A percentile compares a stretch with the other conserved stretches of the same genome.
These are phyloP conservation scores for Rosa persica DNA, from an alignment of 306 rosid genomes.

Conservation along the genomic window DNA sequence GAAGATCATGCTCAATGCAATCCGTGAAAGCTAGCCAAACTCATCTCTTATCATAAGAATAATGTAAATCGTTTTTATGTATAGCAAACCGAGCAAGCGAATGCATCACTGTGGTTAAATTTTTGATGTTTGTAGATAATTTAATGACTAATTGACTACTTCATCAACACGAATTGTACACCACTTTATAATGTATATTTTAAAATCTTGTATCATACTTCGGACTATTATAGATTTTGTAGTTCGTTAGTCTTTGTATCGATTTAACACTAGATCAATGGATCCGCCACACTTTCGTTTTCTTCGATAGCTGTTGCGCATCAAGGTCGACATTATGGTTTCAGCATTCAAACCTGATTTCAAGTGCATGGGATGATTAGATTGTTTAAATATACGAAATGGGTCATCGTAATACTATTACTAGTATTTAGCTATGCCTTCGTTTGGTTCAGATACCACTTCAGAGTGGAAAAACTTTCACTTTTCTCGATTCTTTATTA, in stretches of 20 bases:
- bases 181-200: not conserved
- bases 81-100: too few relatives aligned
- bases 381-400: not conserved
- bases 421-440: not conserved
- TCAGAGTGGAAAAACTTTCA: not conserved
- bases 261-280: not conserved
- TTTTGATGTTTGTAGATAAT: too few relatives aligned
- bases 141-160: too few relatives aligned
- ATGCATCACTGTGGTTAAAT: too few relatives aligned
- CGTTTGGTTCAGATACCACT: not conserved
- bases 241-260: too few relatives aligned
- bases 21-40: not conserved
- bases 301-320: slow-evolving; percentile 7
- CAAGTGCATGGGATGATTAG: not conserved
- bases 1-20: not conserved
- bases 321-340: not conserved
- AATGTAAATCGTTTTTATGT: too few relatives aligned
- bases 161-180: too few relatives aligned
- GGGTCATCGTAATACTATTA: not conserved
- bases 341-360: not conserved
- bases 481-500: too few relatives aligned
- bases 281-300: slow-evolving; percentile 18
- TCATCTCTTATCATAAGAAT: not conserved
- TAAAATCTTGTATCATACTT: not conserved
- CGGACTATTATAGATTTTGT: not conserved